Evolutionary conservation across 345 rosid genomes (phyloP).

Genomic region (Orychophragmus violaceus): DNA sequence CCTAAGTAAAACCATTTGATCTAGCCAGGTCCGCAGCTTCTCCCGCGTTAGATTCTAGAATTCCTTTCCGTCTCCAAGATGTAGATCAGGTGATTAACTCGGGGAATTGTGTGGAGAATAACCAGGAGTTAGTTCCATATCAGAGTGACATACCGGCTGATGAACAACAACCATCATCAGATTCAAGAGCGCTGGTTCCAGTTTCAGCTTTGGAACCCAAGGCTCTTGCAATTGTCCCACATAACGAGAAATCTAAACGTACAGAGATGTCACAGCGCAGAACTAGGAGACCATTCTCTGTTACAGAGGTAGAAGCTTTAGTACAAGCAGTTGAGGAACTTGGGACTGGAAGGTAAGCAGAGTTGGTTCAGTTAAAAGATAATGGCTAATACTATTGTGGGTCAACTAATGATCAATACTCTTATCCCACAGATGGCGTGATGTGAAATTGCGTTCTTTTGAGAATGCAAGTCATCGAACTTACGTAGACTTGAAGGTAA

Average conservation of each 20-base stretch:
- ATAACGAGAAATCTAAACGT: slow-evolving; percentile 54
- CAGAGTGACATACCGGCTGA: slow-evolving; percentile 38
- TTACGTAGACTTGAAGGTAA: slow-evolving; percentile 83
- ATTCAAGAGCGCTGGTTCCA: slow-evolving; percentile 61
- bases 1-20: slow-evolving; percentile 7
- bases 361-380: neutral
- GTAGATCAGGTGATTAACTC: slow-evolving; percentile 19
- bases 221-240: slow-evolving; percentile 59
- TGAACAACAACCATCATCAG: slow-evolving; percentile 26
- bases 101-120: slow-evolving; percentile 36
- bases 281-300: slow-evolving; percentile 95
- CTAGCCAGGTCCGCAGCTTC: slow-evolving; percentile 44
- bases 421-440: slow-evolving; percentile 71
- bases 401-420: slow-evolving; percentile 1
- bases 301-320: slow-evolving; percentile 88
- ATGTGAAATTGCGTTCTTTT: slow-evolving; percentile 65
- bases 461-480: slow-evolving; percentile 72
- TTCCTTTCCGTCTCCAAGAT: slow-evolving; percentile 17
- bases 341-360: slow-evolving; percentile 84
- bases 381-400: neutral
- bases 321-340: slow-evolving; percentile 86
- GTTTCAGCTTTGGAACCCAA: slow-evolving; percentile 39
- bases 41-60: slow-evolving; percentile 34
- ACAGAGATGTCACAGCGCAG: slow-evolving; percentile 82
- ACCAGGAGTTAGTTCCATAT: slow-evolving; percentile 37